Evolutionary conservation across 352 stramenopile genomes (phyloP), one percentile per base, ranked within the genome.

Genomic region (Globisporangium irregulare): DNA sequence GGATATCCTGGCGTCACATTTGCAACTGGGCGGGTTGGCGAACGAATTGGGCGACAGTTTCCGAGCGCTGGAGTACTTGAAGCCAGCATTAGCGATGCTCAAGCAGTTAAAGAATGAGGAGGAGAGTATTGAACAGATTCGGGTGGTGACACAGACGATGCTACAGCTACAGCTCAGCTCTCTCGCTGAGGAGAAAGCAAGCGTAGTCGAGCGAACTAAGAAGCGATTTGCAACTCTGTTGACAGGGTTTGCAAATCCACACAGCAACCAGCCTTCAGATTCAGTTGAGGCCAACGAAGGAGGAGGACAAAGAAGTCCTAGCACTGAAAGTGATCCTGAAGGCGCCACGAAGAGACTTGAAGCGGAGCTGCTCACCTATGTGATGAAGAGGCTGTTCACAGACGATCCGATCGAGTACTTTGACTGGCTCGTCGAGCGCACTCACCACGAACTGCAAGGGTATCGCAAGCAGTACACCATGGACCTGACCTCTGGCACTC

Each of bases 31-130:
- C 2, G 61, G 55, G 4, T 62, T 90, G 7, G 76, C 80, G 34
- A 59, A 64, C 29, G 67, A 71, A 14, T 36, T 93, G 4, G 78
- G 69, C 4, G 85, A 93, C 34, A n/a, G 55, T 8, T 90, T 81
- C 32, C 79, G 85, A 54, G 82, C 81, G 0, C 62, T 90, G 0
- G 81, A 90, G 43, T 87, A 79, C 70, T 86, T 82, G 22, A 76
- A 74, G 12, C 63, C 70, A 32, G 80, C 74, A 1, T 65, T 87
- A 9, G 59, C 9, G 1, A 62, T 69, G 24, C 59, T 87, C 8
- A 89, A 83, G 18, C 66, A 67, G 3, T 41, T 75, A 1, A 29
- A 12, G 9, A 50, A n/a, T 55, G 48, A 62, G 1, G 72, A 78
- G 22, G 62, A 76, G n/a, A 34, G 56, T 18, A 54, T 78, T 1